A percentile compares a stretch with the other conserved stretches of the same genome.
Conservation (phyloP, 192 early-diverging fungal genomes). For the Helicostylum pulchrum region DNA sequence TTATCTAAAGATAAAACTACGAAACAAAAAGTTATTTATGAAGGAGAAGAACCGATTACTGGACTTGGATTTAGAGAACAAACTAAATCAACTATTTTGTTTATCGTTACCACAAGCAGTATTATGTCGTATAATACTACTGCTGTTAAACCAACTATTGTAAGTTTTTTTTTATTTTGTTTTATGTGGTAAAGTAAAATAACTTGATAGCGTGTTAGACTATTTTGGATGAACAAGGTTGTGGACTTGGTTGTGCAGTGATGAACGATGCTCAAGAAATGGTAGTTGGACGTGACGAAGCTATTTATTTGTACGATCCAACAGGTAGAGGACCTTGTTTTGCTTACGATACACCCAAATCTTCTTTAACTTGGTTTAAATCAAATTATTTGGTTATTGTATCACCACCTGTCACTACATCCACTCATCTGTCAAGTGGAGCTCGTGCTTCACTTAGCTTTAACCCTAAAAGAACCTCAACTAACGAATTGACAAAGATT, state of each 20-base stretch:
- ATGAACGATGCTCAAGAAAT: conserved; percentile 76
- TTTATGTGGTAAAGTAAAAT: neutral
- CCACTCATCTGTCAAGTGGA: conserved; percentile 35
- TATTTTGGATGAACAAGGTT: conserved; percentile 81
- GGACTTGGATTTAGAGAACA: conserved; percentile 78
- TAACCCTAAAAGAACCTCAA: conserved; percentile 10
- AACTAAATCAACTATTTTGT: conserved; percentile 56
- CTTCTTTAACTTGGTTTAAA: conserved; percentile 66
- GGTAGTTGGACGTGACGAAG: conserved; percentile 83
- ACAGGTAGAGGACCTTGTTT: conserved; percentile 93
- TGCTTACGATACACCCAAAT: conserved; percentile 80
- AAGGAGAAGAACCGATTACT: conserved; percentile 82
- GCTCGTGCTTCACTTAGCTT: conserved; percentile 23
- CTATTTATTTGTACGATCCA: conserved; percentile 86
- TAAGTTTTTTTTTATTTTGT: neutral
- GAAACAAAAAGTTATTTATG: conserved; percentile 78
- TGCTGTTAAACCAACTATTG: conserved; percentile 31
- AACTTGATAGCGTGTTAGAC: conserved; percentile 14
- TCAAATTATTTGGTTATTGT: conserved; percentile 70
- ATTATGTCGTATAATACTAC: conserved; percentile 63
- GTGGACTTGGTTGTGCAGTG: conserved; percentile 71
- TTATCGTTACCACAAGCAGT: conserved; percentile 63
- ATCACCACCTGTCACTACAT: conserved; percentile 48
- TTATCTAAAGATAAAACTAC: conserved; percentile 72
- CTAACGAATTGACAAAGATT: conserved; percentile 52